A percentile compares a stretch with the other conserved stretches of the same genome.
phyloP scores from a whole-genome alignment of 1,284 basidiomycete species.

The Sanghuangporus baumii region DNA sequence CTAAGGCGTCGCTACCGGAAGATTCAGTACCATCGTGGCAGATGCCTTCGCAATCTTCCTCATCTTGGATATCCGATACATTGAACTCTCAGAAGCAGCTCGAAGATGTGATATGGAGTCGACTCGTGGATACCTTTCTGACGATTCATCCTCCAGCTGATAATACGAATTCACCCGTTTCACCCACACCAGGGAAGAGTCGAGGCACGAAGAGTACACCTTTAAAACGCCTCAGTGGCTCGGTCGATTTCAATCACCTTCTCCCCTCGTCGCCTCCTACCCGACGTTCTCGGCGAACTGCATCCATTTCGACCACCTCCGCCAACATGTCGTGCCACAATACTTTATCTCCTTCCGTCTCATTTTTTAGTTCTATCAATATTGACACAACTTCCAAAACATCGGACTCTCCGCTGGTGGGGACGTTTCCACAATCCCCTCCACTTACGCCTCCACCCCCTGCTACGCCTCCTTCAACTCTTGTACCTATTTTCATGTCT shows the following conservation, averaged over 20 bases:
- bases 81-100: constrained; percentile 57
- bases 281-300: constrained; percentile 2
- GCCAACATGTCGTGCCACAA: background rate
- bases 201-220: background rate
- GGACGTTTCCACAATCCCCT: constrained; percentile 15
- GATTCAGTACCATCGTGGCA: background rate
- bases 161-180: background rate
- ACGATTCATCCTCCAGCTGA: constrained; percentile 41
- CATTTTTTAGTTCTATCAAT: background rate
- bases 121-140: constrained; percentile 76
- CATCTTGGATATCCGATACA: constrained; percentile 32
- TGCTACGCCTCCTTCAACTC: constrained; percentile 13
- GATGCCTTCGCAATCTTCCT: constrained; percentile 22
- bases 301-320: background rate
- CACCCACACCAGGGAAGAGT: background rate
- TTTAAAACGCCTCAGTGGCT: background rate
- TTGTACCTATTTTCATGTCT: constrained; percentile 62
- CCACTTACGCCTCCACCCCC: constrained; percentile 17
- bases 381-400: background rate
- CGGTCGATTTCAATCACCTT: background rate
- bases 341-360: background rate
- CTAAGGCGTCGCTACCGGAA: constrained; percentile 1
- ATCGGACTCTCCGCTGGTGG: constrained; percentile 5
- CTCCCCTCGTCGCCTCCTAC: background rate
- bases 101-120: constrained; percentile 63